phyloP scores from a whole-genome alignment of 208 protist species.

The Leishmania braziliensis region DNA sequence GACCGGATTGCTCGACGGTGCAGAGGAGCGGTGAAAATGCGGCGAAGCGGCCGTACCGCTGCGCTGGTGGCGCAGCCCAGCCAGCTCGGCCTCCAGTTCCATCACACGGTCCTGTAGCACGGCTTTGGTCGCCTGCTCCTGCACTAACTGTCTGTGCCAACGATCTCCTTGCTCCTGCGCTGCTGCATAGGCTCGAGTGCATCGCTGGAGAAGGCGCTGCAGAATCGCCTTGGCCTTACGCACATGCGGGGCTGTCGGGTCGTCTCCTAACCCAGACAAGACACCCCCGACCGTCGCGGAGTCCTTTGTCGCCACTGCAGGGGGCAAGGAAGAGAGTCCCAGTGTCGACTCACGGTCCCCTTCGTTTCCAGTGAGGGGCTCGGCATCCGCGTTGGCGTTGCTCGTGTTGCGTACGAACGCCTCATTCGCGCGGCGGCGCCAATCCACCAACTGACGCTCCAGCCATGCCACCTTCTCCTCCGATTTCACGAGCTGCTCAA shows the following conservation, averaged over 20 bases:
- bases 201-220: slow-evolving; percentile 24
- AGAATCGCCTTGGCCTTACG: slow-evolving; percentile 12
- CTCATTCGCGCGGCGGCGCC: slow-evolving; percentile 30
- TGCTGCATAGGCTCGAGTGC: slow-evolving; percentile 26
- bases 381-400: background rate
- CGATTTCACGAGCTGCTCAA: slow-evolving; percentile 30
- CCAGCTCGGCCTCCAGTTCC: slow-evolving; percentile 28
- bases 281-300: background rate
- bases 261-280: background rate
- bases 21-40: background rate
- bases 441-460: slow-evolving; percentile 31
- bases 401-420: slow-evolving; percentile 7
- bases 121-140: slow-evolving; percentile 22
- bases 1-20: too few relatives aligned
- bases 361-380: background rate
- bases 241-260: slow-evolving; percentile 18
- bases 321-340: background rate
- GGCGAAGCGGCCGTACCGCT: background rate
- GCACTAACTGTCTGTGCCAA: slow-evolving; percentile 19
- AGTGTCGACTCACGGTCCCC: background rate
- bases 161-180: slow-evolving; percentile 19
- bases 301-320: background rate
- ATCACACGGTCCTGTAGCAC: slow-evolving; percentile 21
- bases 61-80: slow-evolving; percentile 8
- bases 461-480: slow-evolving; percentile 39